Evolutionary conservation across 2,329 filamentous ascomycete genomes (phyloP), one percentile per base, ranked within the genome.

Genomic region (Monilinia aucupariae): DNA sequence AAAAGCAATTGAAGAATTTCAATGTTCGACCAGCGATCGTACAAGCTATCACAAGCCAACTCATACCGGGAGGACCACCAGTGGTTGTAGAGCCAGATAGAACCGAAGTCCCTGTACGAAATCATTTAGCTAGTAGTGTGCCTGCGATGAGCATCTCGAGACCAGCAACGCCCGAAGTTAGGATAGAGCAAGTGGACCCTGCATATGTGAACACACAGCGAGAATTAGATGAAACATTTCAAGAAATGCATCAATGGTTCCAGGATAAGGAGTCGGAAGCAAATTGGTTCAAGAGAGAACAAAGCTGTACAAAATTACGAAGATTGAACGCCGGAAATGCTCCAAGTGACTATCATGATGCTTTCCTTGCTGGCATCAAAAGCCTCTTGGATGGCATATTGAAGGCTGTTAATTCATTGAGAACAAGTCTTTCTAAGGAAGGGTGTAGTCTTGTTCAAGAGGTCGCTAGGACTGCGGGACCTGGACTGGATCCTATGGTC

Each of bases 261-360:
- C 92, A 97, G 68, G 92, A 92, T 59, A 91, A 82, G 73, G 93
- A 97, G 77, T 86, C 89, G 0, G 93, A 97, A 73, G 85, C 90
- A 64, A 97, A 97, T 72, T 97, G 93, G 93, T 75, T 90, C 70
- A 87, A 88, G 69, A 84, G 93, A 74, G 93, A 97, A 75, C 89
- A 93, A 77, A 88, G 85, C 72, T 82, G 92, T 45, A 82, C 82
- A 9, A 92, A 89, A 68, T 77, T 97, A 55, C 85, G 93, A 59
- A 84, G 86, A 67, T 81, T 97, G 32, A 85, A 91, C 58, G 90
- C 88, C 65, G 93, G 93, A 62, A 97, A 97, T 74, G 89, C 88
- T 6, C 85, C 89, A 0, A 82, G 83, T 32, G 91, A 96, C 66
- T 96, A 89, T 70, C 81, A 85, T 48, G 85, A 86, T 37, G 79